Evolutionary conservation across 164 flowering plant species (phyloP), one percentile per base, ranked within the genome.

Genomic region (Nymphaea thermarum): DNA sequence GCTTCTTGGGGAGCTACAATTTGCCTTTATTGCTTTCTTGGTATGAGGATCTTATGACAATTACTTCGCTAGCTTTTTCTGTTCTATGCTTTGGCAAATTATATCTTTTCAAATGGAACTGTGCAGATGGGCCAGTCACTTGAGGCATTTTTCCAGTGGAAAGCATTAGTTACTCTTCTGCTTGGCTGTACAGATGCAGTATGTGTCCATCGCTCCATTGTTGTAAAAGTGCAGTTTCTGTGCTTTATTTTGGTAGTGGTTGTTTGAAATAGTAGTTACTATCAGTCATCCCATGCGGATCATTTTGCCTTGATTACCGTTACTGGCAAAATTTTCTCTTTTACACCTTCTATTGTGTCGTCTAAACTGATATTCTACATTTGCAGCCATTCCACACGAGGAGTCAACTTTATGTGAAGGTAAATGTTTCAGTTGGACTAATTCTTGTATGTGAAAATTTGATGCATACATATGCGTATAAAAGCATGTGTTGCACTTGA

Each of bases 111-210:
- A 53, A 18, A 44, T 68, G 18, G 60, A 57, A 75, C 53, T 65
- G 3, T 81, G 81, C 88, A 93, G 98, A 93, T 93, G 96, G 98
- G 96, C 55, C 98, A 93, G 70, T 93, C 98, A 44, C 96, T 93
- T 67, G 89, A 88, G 79, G 86, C 85, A 64, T 93, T 90, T 80
- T 66, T 89, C 25, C 98, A 93, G 77, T 93, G 98, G 98, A 93
- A 90, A 75, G 77, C 88, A 64, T 70, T 90, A 69, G 84, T 90
- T 71, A 82, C 82, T 75, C 96, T 93, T 74, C 67, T 93, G 25
- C 73, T 93, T 66, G 84, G 92, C 71, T 90, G 98, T 73, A 79
- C 77, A 62, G 88, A 90, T 72, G 96, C 98, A 74, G 98, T 93
- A 84, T 84, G 96, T 85, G 64, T 42, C 44, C 7, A 64, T 72